Base-by-base conservation (phyloP, 306 rosid genomes). In the Fagus crenata region DNA sequence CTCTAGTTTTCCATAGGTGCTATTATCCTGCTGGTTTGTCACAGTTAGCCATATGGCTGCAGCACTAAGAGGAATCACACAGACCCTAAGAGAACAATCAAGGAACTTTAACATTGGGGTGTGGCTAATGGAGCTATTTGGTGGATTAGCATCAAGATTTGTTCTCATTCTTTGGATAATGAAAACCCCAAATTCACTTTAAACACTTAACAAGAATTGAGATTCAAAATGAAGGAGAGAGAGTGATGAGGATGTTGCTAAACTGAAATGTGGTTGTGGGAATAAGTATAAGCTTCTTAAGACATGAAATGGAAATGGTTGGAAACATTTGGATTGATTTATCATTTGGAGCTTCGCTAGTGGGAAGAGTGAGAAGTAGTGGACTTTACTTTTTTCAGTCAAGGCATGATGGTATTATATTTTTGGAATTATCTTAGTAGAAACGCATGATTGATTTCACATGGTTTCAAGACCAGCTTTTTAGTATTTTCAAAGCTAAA, bases 31-130 rank as follows among this genome's bases (percentile, higher is more conserved):
- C 54, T 82, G 69, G 84, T 90, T 88, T 55, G 96, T 92, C 28
- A 87, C 80, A n/a, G 97, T 89, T 5, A 90, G 46, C 89, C 96
- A 90, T 42, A 92, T 75, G 58, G 96, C 81, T 80, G 92, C 96
- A 28, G 87, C 46, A 53, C 89, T 90, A 0, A 92, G 81, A 72
- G 95, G 92, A 84, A 94, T 82, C 22, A 78, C 90, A 81, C 77
- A 81, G 17, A 92, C 53, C 82, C 98, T 83, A 15, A 90, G 76
- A 53, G 89, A 89, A 14, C 81, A 84, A 71, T 90, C 91, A 53
- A 92, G 9, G 67, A 92, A 41, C 84, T 84, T 89, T 35, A 94
- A 92, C 78, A 74, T 18, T 31, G 84, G 81, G 59, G 69, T 59
- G 54, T 53, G 67, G 42, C 75, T 65, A 63, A 49, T 68, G 40